Base-by-base conservation (phyloP, 73 alveolate genomes). In the Symbiodinium natans region DNA sequence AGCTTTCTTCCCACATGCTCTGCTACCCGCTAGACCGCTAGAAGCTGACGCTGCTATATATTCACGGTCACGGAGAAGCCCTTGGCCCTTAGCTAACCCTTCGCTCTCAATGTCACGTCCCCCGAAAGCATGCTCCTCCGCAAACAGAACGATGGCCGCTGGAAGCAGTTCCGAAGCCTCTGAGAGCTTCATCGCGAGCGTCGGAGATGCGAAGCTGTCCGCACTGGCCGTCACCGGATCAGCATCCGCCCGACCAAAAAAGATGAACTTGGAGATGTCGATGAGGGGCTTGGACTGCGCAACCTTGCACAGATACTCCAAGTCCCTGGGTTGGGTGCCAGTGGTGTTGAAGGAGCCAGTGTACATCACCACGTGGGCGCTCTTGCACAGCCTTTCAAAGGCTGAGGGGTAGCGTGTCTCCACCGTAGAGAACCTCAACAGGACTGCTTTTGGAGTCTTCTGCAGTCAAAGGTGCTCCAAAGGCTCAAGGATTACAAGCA, bases 281-380 rank as follows among this genome's bases (percentile, higher is more conserved):
- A 86, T 48, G 39, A 86, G 40, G 23, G 93, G 93, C 9, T 7
- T 10, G 68, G 63, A 71, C 93, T 46, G 21, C 38, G 80, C 42
- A 29, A 34, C 11, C 86, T 33, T 33, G 86, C 86, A 75, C 13
- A 75, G n/a, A 46, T 75, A 31, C 46, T 31, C 86, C 27, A 31
- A 2, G 43, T 75, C 43, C 48, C 86, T 11, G 41, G 86, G 33
- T 13, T 36, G 27, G 25, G 27, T 17, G n/a, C 86, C 41, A 15
- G 48, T 33, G 41, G 95, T 89, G 73, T 89, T 89, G 95, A 89
- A 89, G 86, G 86, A 63, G 29, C 95, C 95, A 5, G 95, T 89
- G 86, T 89, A 89, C 95, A 89, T 89, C 84, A 89, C 95, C 27
- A 89, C 95, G 74, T 89, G 48, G 36, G 86, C 46, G 8, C 48